phyloP scores from a whole-genome alignment of 495 filamentous ascomycete species.

The Tuber brumale region DNA sequence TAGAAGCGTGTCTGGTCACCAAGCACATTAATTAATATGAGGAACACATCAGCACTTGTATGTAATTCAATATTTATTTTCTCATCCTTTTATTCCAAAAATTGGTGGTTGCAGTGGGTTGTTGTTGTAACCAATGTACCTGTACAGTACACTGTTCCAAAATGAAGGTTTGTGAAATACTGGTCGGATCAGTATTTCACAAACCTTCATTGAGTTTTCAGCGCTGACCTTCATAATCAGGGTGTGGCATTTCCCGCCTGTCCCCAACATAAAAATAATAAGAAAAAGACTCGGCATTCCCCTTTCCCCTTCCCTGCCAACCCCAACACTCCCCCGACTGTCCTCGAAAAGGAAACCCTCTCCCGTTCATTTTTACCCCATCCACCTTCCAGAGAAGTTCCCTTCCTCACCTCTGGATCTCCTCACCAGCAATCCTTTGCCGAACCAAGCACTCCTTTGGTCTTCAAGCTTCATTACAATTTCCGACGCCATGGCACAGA shows the following conservation, averaged over 20 bases:
- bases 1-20: too few species aligned
- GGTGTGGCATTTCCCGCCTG: neutral
- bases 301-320: neutral
- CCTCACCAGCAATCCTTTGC: neutral
- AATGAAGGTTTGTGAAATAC: too few species aligned
- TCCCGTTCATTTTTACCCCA: neutral
- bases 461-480: neutral
- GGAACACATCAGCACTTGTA: too few species aligned
- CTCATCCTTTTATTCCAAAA: too few species aligned
- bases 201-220: too few species aligned
- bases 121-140: too few species aligned
- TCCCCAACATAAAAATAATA: neutral
- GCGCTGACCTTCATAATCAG: too few species aligned
- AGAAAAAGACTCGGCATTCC: neutral
- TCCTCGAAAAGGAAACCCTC: neutral
- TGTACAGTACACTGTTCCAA: too few species aligned
- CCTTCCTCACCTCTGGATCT: neutral
- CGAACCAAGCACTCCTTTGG: neutral
- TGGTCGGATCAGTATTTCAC: too few species aligned
- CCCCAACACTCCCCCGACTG: neutral
- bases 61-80: too few species aligned
- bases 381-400: slow-evolving; percentile 1
- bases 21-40: too few species aligned
- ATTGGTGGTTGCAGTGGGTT: too few species aligned
- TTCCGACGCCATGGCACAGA: slow-evolving; percentile 11